Evolutionary conservation across 805 yeast genomes (phyloP).

Genomic region (Kockiozyma suomiensis): DNA sequence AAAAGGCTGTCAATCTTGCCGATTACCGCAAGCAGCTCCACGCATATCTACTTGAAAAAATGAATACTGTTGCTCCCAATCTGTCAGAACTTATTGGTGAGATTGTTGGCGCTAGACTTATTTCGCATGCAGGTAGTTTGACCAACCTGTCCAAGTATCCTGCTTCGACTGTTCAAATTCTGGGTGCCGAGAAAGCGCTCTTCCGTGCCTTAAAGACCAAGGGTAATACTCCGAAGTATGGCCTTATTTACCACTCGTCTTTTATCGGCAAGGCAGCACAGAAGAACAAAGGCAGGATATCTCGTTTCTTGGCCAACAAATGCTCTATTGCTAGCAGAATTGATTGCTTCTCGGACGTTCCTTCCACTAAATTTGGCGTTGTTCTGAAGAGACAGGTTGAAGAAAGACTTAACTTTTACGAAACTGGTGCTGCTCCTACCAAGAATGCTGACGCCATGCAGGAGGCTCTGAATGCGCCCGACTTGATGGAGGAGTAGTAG

Average conservation of each 20-base stretch:
- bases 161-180: slow-evolving; percentile 96
- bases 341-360: slow-evolving; percentile 95
- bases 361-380: slow-evolving; percentile 85
- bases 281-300: slow-evolving; percentile 98
- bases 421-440: slow-evolving; percentile 95
- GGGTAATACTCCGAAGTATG: slow-evolving; percentile 96
- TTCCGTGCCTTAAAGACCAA: slow-evolving; percentile 90
- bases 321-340: slow-evolving; percentile 99
- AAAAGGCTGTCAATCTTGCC: slow-evolving; percentile 86
- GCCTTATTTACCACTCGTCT: slow-evolving; percentile 91
- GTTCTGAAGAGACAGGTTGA: slow-evolving; percentile 95
- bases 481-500: slow-evolving; percentile 20
- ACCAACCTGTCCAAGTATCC: slow-evolving; percentile 97
- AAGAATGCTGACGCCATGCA: slow-evolving; percentile 93
- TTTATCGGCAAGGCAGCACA: slow-evolving; percentile 92
- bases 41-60: slow-evolving; percentile 88
- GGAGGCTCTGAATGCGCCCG: slow-evolving; percentile 73
- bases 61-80: slow-evolving; percentile 98
- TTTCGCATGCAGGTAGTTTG: slow-evolving; percentile 97
- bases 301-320: slow-evolving; percentile 97
- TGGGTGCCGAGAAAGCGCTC: slow-evolving; percentile 96
- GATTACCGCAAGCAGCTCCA: slow-evolving; percentile 86
- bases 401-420: slow-evolving; percentile 94
- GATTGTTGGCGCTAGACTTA: slow-evolving; percentile 97
- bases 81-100: slow-evolving; percentile 96